These are phyloP conservation scores for Trichothecium roseum DNA, from an alignment of 2,329 filamentous ascomycete species.

Conservation along the genomic window DNA sequence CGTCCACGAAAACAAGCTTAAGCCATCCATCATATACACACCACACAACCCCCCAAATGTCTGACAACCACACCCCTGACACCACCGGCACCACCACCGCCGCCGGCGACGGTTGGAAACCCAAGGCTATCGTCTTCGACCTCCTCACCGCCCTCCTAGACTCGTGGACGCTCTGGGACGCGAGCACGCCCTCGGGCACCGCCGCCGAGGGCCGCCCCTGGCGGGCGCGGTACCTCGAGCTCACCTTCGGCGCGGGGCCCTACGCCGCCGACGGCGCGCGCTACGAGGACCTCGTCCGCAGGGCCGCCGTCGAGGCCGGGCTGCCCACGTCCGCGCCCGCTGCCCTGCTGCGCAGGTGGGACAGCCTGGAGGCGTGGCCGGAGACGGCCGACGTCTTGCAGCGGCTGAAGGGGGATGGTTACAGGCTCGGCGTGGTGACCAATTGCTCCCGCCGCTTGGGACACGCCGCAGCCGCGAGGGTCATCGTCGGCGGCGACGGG, in stretches of 20 bases:
- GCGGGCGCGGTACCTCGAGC: constrained; percentile 25
- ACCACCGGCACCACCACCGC: background rate
- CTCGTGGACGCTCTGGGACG: constrained; percentile 27
- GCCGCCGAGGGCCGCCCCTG: constrained; percentile 17
- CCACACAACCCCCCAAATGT: too few species aligned
- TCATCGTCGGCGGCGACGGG: background rate
- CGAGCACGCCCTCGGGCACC: constrained; percentile 15
- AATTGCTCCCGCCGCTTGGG: constrained; percentile 25
- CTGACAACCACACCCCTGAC: background rate
- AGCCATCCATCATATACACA: too few species aligned
- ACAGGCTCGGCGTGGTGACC: constrained; percentile 23
- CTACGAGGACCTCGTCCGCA: constrained; percentile 19
- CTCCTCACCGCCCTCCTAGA: constrained; percentile 28
- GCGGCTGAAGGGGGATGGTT: constrained; percentile 14
- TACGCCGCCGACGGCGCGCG: too few species aligned
- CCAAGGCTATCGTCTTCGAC: constrained; percentile 26
- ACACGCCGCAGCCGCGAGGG: constrained; percentile 9
- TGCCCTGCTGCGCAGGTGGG: constrained; percentile 17
- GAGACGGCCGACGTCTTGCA: constrained; percentile 10
- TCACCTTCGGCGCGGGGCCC: constrained; percentile 22
- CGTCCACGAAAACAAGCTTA: too few species aligned
- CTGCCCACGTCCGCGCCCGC: constrained; percentile 16
- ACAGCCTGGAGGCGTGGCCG: constrained; percentile 14
- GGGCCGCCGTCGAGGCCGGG: constrained; percentile 18
- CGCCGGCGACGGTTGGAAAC: constrained; percentile 11